Percentiles rank a stretch among this genome's conserved stretches.
phyloP scores from a whole-genome alignment of 2,329 filamentous ascomycete species.

The Aspergillus brunneoviolaceus region DNA sequence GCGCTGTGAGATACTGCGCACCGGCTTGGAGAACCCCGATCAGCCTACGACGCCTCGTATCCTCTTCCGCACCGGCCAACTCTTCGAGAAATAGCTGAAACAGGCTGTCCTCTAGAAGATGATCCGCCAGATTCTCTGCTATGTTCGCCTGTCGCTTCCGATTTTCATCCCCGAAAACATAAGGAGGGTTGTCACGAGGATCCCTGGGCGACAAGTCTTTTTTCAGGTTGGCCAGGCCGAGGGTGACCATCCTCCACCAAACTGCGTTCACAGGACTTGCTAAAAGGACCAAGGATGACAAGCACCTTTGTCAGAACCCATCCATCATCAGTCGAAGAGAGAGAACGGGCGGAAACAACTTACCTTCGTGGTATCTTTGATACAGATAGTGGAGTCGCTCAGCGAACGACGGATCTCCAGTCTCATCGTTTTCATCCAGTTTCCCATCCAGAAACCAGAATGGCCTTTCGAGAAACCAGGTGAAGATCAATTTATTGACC shows the following conservation, averaged over 20 bases:
- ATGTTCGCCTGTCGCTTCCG: not conserved
- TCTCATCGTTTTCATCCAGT: not conserved
- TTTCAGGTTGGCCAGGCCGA: not conserved
- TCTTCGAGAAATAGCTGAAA: not conserved
- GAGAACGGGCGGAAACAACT: not conserved
- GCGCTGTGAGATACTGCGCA: no score
- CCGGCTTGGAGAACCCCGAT: no score
- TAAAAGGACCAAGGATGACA: not conserved
- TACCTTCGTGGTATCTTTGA: not conserved
- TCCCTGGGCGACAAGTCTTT: not conserved
- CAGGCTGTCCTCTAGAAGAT: not conserved
- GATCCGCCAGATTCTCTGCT: not conserved
- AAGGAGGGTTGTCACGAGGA: not conserved
- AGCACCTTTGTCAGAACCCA: not conserved
- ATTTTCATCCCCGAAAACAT: not conserved
- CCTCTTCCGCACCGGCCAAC: not conserved
- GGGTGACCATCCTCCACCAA: not conserved
- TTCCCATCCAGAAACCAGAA: conserved; percentile 3
- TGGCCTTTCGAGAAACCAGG: not conserved
- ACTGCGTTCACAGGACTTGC: not conserved
- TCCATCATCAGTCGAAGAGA: no score
- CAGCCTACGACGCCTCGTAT: not conserved
- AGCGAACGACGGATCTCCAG: not conserved
- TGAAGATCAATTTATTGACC: not conserved
- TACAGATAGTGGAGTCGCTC: not conserved